phyloP scores from a whole-genome alignment of 345 rosid species.

The Pelargonium nanum region DNA sequence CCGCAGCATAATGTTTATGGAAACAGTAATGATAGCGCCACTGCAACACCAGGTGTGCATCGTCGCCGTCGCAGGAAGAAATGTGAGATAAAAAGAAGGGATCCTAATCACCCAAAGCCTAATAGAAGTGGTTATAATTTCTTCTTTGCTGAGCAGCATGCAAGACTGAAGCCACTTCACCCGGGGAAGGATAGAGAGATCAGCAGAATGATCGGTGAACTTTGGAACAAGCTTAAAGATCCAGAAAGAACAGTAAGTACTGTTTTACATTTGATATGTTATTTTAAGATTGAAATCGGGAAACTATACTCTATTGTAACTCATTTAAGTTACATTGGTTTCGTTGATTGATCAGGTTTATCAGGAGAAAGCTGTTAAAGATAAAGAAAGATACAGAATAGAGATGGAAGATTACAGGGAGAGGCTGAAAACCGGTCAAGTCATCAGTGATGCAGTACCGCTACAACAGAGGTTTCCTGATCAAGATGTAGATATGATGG shows the following conservation, averaged over 20 bases:
- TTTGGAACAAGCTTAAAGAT: slow-evolving; percentile 72
- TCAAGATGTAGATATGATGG: slow-evolving; percentile 33
- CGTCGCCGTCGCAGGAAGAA: slow-evolving; percentile 84
- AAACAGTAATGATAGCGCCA: slow-evolving; percentile 17
- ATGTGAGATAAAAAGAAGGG: slow-evolving; percentile 78
- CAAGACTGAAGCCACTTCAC: slow-evolving; percentile 75
- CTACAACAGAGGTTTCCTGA: slow-evolving; percentile 59
- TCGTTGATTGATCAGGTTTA: slow-evolving; percentile 34
- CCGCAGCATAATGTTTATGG: slow-evolving; percentile 18
- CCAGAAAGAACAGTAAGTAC: slow-evolving; percentile 48
- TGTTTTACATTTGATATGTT: too few relatives aligned
- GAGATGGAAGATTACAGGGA: slow-evolving; percentile 87
- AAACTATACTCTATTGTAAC: too few relatives aligned
- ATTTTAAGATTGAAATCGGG: too few relatives aligned
- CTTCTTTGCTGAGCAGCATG: slow-evolving; percentile 94
- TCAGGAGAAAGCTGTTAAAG: slow-evolving; percentile 73
- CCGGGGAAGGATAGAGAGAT: slow-evolving; percentile 96
- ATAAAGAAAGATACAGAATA: slow-evolving; percentile 74
- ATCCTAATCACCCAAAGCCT: slow-evolving; percentile 91
- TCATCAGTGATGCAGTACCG: slow-evolving; percentile 58
- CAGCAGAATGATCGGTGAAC: slow-evolving; percentile 86
- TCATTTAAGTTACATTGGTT: background rate
- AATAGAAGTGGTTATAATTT: slow-evolving; percentile 92
- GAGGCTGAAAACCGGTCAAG: slow-evolving; percentile 46
- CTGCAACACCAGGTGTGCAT: slow-evolving; percentile 28